phyloP scores from a whole-genome alignment of 208 protist species.

The Leptomonas seymouri region DNA sequence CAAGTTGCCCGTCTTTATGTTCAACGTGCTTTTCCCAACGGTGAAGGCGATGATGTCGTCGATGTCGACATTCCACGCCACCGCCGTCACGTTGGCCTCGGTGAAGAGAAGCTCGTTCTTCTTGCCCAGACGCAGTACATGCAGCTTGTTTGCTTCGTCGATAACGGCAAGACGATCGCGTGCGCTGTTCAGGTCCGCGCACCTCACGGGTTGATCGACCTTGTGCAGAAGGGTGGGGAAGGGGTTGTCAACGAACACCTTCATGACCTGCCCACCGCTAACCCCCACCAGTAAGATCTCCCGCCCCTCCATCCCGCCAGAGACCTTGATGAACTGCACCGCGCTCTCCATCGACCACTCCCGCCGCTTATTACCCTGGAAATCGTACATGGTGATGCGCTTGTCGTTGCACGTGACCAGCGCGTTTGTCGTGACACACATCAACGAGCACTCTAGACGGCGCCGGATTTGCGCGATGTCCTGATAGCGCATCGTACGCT shows the following conservation, averaged over 20 bases:
- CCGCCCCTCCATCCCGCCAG: constrained; percentile 86
- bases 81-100: constrained; percentile 86
- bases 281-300: constrained; percentile 95
- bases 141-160: constrained; percentile 86
- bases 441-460: constrained; percentile 91
- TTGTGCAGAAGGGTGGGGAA: constrained; percentile 95
- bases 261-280: constrained; percentile 88
- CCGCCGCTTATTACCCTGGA: constrained; percentile 87
- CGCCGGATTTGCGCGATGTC: constrained; percentile 93
- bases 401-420: constrained; percentile 92
- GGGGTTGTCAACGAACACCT: constrained; percentile 97
- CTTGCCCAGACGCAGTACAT: constrained; percentile 88
- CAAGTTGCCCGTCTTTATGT: constrained; percentile 94
- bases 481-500: constrained; percentile 86
- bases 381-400: constrained; percentile 91
- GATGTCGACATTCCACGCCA: constrained; percentile 95
- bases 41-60: constrained; percentile 97
- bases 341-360: constrained; percentile 95
- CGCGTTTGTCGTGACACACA: constrained; percentile 91
- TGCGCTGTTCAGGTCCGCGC: constrained; percentile 90
- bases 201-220: constrained; percentile 71
- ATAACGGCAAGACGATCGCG: constrained; percentile 94
- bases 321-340: constrained; percentile 95
- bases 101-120: constrained; percentile 92
- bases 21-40: constrained; percentile 70